Base-by-base conservation (phyloP, 805 yeast species). In the Candida insectalens region DNA sequence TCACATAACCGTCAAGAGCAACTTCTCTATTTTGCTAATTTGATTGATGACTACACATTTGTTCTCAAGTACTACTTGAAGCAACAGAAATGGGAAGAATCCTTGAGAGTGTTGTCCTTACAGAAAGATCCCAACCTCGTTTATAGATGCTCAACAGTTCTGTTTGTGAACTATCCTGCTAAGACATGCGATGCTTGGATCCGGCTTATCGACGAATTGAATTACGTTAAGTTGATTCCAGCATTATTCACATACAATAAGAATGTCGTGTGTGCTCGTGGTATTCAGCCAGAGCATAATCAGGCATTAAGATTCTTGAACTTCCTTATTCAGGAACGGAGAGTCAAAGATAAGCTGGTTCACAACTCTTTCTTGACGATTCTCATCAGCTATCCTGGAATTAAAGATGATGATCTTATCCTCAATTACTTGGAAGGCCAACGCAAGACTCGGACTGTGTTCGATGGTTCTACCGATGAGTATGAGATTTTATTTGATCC, bases 101-200 rank as follows among this genome's bases (percentile, higher is more conserved):
- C 94, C 0, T 53, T 84, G 33, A 70, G 71, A 34, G 69, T 75
- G 0, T 44, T 80, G 25, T 46, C 74, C n/a, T 59, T 64, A 25
- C 63, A 70, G 28, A 65, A 67, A 27, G 67, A 69, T 27, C 59
- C 66, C 0, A 50, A 57, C 0, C 49, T 73, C 6, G 68, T 82
- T 4, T 83, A 85, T 57, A 69, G 71, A 40, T 75, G 77, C 39
- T 67, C 96, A 1, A 75, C 80, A 0, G 77, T 77, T 0, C 53
- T 92, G 25, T 52, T 92, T 33, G 62, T 75, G 2, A 82, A 83
- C 44, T 57, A 69, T 10, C 88, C 98, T 0, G 62, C 60, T 19
- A 68, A 65, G 9, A 84, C 95, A 0, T 74, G 83, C 2, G 80
- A 78, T 33, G 65, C 83, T 0, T 92, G 96, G 96, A 68, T 83